Percentiles rank a stretch among this genome's conserved stretches.
phyloP scores from a whole-genome alignment of 75 land plant species.

The Sequoiadendron giganteum region DNA sequence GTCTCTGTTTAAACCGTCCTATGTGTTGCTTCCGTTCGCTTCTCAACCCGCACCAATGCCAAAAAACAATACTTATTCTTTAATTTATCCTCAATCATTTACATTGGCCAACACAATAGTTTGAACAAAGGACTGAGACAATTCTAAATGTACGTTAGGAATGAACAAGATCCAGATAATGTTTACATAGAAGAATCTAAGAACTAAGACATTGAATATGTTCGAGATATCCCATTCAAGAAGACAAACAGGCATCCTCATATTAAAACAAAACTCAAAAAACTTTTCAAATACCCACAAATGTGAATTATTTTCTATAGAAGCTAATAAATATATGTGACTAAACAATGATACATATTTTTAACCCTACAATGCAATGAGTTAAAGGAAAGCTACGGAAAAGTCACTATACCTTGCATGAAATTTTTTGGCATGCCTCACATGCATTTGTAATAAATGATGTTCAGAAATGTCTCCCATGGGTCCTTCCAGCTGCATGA shows the following conservation, averaged over 20 bases:
- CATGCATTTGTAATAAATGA: slow-evolving; percentile 26
- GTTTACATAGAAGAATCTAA: background rate
- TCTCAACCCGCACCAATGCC: slow-evolving; percentile 29
- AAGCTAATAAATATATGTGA: background rate
- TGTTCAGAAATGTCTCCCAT: slow-evolving; percentile 11
- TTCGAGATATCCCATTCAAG: background rate
- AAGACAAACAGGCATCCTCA: background rate
- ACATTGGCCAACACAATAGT: background rate
- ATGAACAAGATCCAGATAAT: background rate
- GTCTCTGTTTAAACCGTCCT: slow-evolving; percentile 42
- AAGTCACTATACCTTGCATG: slow-evolving; percentile 30
- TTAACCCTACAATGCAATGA: background rate
- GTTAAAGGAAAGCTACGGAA: background rate
- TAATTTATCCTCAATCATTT: background rate
- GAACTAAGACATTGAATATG: background rate
- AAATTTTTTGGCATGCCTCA: slow-evolving; percentile 27
- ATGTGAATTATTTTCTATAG: background rate
- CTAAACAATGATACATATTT: background rate
- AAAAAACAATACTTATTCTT: background rate
- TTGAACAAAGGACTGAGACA: background rate
- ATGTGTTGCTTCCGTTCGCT: slow-evolving; percentile 30
- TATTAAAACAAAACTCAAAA: background rate
- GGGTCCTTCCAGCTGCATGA: slow-evolving; percentile 16
- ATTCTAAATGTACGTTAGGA: too few species aligned
- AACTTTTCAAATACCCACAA: background rate